phyloP scores from a whole-genome alignment of 2,329 filamentous ascomycete species.

The Cordyceps pruinosa region DNA sequence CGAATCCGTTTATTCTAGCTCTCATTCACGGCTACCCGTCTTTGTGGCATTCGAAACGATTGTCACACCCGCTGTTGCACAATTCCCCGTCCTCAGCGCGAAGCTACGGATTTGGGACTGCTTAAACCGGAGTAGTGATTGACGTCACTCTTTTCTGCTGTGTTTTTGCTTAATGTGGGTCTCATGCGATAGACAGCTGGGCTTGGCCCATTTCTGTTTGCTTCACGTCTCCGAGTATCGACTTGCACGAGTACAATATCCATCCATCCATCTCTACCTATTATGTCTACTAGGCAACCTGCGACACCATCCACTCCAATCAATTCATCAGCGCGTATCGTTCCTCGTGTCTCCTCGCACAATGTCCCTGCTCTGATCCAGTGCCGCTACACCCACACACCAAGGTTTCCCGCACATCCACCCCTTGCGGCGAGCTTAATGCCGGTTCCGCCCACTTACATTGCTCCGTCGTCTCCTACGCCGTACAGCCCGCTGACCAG shows the following conservation, averaged over 20 bases:
- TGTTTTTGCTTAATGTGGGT: background rate
- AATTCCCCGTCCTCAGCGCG: background rate
- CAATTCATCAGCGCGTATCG: background rate
- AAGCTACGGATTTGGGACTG: no score
- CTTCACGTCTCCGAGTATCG: background rate
- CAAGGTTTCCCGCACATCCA: background rate
- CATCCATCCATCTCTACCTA: background rate
- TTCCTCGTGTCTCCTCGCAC: background rate
- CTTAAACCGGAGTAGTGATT: background rate
- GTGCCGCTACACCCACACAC: background rate
- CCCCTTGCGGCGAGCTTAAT: background rate
- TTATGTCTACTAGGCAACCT: no score
- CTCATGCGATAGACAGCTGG: background rate
- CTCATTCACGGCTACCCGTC: background rate
- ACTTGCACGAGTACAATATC: background rate
- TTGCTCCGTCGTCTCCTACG: background rate
- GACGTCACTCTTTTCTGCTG: background rate
- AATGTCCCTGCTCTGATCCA: background rate
- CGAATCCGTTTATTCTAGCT: no score
- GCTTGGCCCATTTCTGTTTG: background rate
- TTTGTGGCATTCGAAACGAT: background rate
- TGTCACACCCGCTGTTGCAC: background rate
- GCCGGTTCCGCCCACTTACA: background rate
- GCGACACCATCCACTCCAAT: no score
- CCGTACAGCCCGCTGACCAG: background rate